Base-by-base conservation (phyloP, 2,329 filamentous ascomycete species). In the Claviceps pusilla region DNA sequence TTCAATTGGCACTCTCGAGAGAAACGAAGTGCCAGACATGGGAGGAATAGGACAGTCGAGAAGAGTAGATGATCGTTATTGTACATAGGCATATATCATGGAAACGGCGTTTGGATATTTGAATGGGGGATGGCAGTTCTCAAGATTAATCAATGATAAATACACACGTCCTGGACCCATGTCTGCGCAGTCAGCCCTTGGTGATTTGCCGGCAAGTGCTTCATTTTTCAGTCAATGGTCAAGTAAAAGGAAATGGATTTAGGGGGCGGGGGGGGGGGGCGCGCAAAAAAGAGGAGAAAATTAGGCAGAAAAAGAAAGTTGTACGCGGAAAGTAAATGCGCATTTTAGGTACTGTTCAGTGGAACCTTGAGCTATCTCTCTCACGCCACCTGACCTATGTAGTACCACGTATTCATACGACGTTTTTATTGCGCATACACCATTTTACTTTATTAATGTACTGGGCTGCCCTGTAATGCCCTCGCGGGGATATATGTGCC, bases 11-110 rank as follows among this genome's bases (percentile, higher is more conserved):
- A 29, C 48, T 41, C 14, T 2, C 24, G 14, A 28, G 19, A 50
- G 72, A 72, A 53, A 76, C 73, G 54, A 73, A 71, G 58, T 71
- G 73, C 41, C 46, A n/a, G 29, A 48, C 5, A n/a, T 4, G 43
- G 29, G 41, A 16, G 33, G 49, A 19, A 19, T 16, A n/a, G 19
- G 16, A 39, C 9, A 41, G 35, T 50, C 48, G 11, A 35, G 37
- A 28, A 42, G 11, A 31, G 29, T 73, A 71, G 58, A 72, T 71
- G 59, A 61, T 50, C 52, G 42, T 42, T 31, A 24, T 41, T 61
- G 59, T 58, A 62, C 57, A 60, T 63, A 59, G 62, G 62, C 65
- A 68, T 56, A 54, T 54, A 54, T 41, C 54, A 56, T 35, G 54
- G 54, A 56, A 48, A n/a, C 43, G 54, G 54, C 54, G 54, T 56